Base-by-base conservation (phyloP, 176 grass and related monocot genomes). In the Musa acuminata region DNA sequence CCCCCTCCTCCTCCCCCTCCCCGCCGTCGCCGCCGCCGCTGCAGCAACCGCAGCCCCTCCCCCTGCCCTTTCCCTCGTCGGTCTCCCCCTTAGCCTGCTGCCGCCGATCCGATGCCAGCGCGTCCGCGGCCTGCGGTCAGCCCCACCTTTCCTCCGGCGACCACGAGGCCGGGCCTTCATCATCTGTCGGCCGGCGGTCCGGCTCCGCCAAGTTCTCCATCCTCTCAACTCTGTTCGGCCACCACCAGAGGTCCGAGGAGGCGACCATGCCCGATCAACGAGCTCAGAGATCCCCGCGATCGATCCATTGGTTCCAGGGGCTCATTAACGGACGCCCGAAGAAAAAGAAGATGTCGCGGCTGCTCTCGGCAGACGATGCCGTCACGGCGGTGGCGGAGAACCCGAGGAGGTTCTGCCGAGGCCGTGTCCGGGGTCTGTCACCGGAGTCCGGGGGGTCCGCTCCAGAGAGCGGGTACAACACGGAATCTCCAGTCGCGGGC, bases 271-370 rank as follows among this genome's bases (percentile, higher is more conserved):
- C 51, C 71, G 57, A 5, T 14, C 53, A 8, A 12, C 11, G 23
- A 16, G 8, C 8, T 58, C 7, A 16, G 81, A 73, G 67, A 65
- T 79, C 8, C 62, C 76, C 82, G 25, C 52, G 84, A 6, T 90
- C 88, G 52, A 77, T 81, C 1, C 84, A 82, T 52, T 87, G 84
- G 88, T 49, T 87, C 8, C 86, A 84, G 0, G 62, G 75, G 51
- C 84, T 87, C 63, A 55, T 84, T 27, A 79, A 77, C 3, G 50
- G 49, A 8, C 9, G 13, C 70, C 70, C 14, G 17, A 52, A 72
- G 48, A 71, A 71, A 27, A 71, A 71, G 69, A 72, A 50, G 35
- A 72, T 51, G 13, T 50, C 69, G 9, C 35, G 48, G 49, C 49
- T 11, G 10, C 22, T 53, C 69, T n/a, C 69, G 9, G 69, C 84